Percentiles rank a stretch among this genome's conserved stretches.
phyloP scores from a whole-genome alignment of 345 rosid species.

The Bruguiera parviflora region DNA sequence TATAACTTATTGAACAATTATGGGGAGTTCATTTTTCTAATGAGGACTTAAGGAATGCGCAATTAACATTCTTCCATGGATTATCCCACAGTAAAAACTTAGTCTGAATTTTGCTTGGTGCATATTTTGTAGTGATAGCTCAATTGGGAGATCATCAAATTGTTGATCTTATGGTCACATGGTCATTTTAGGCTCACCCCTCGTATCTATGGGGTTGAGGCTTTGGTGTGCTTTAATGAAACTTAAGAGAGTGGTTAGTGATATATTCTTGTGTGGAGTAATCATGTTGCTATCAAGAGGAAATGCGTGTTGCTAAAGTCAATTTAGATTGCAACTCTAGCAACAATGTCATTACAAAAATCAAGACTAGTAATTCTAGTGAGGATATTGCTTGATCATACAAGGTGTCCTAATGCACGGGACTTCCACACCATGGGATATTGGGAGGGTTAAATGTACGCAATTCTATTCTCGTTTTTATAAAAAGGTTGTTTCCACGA shows the following conservation, averaged over 20 bases:
- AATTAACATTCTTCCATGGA: not conserved
- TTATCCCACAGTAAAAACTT: not conserved
- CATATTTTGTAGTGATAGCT: slow-evolving; percentile 62
- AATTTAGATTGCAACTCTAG: too few species aligned
- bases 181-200: slow-evolving; percentile 75
- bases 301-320: too few species aligned
- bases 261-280: not conserved
- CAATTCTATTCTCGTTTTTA: too few species aligned
- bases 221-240: slow-evolving; percentile 17
- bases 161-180: slow-evolving; percentile 90
- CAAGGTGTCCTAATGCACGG: too few species aligned
- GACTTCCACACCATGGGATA: too few species aligned
- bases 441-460: too few species aligned
- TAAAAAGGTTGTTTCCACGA: too few species aligned
- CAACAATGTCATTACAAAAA: too few species aligned
- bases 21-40: not conserved
- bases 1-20: too few species aligned
- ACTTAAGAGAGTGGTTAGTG: slow-evolving; percentile 4
- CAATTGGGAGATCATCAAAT: slow-evolving; percentile 88
- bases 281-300: not conserved
- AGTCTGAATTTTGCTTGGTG: slow-evolving; percentile 26
- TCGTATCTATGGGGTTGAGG: slow-evolving; percentile 30
- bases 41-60: not conserved
- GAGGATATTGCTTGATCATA: too few species aligned
- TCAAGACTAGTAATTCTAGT: too few species aligned